These are phyloP conservation scores for Sordariomycetes sp. DNA, from an alignment of 2,329 filamentous ascomycete species.

Conservation along the genomic window DNA sequence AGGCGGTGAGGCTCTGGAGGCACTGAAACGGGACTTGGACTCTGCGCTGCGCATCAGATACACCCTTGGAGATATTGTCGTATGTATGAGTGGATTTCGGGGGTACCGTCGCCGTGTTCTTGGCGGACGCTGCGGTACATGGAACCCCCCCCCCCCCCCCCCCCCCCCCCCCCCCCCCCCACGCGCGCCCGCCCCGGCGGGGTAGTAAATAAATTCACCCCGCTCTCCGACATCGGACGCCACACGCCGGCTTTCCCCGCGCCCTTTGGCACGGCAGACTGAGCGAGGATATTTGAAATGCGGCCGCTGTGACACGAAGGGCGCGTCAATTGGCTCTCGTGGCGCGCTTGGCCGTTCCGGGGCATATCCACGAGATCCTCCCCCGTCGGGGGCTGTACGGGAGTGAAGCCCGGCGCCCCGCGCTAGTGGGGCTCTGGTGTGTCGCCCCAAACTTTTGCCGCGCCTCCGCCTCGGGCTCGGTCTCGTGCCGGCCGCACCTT, in stretches of 20 bases:
- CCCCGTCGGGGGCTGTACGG: too few relatives aligned
- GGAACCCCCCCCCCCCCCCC: too few relatives aligned
- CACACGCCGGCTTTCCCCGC: not conserved
- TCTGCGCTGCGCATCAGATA: not conserved
- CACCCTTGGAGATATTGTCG: not conserved
- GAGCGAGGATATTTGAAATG: not conserved
- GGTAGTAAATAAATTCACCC: not conserved
- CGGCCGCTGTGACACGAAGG: not conserved
- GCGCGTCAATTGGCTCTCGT: not conserved
- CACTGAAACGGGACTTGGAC: conserved; percentile 27
- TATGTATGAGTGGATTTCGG: not conserved
- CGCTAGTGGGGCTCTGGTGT: not conserved
- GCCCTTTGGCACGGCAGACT: not conserved
- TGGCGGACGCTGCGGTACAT: not conserved
- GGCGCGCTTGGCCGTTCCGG: not conserved
- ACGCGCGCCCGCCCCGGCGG: too few relatives aligned
- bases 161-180: too few relatives aligned
- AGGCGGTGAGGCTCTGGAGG: conserved; percentile 55
- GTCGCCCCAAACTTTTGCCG: not conserved
- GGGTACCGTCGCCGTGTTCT: not conserved
- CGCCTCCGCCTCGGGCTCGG: not conserved
- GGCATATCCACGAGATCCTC: not conserved
- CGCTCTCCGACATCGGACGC: not conserved
- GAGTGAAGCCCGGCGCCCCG: not conserved
- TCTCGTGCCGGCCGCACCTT: not conserved